Base-by-base conservation (phyloP, 805 yeast species). In the Saccharomycopsis javanensis region DNA sequence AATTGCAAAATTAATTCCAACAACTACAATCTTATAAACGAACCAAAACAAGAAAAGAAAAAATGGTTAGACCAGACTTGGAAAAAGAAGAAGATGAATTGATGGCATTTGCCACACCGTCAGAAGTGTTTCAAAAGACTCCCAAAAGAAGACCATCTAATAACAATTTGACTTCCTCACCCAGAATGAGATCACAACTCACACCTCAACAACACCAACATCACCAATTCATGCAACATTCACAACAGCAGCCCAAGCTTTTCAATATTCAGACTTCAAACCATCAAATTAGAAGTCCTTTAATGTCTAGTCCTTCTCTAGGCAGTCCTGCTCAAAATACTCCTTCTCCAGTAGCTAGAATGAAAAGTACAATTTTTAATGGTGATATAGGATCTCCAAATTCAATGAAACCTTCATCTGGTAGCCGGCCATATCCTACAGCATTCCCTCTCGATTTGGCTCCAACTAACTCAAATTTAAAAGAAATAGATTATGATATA, bases 391-490 rank as follows among this genome's bases (percentile, higher is more conserved):
- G 28, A 15, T 42, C 48, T 11, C 55, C 60, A 16, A 50, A 50
- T 33, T 15, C 15, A 2, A 23, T 28, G 20, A 54, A 53, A 30
- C 30, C 51, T 18, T 13, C 35, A 15, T 50, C 57, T 5, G 18
- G 51, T 18, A 51, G 35, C 10, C 55, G 58, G 30, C 60, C 60
- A 11, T 60, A 54, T 25, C 60, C 60, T 7, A 58, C 55, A n/a
- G 35, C 27, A 18, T 57, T 57, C 30, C 58, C 61, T 5, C 53
- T 51, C 10, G 57, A 51, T 15, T 48, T 57, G 33, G 50, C 58
- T 11, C 60, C 62, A 1, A 23, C 25, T 6, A 57, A 56, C 31
- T 54, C 54, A 13, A 59, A 54, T 27, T 20, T 54, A 10, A n/a
- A 25, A 16, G 54, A 35, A 15, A 37, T 59, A 15, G 61, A 59